phyloP scores from a whole-genome alignment of 2,329 filamentous ascomycete genomes.

The Phaeosphaeria sp. region DNA sequence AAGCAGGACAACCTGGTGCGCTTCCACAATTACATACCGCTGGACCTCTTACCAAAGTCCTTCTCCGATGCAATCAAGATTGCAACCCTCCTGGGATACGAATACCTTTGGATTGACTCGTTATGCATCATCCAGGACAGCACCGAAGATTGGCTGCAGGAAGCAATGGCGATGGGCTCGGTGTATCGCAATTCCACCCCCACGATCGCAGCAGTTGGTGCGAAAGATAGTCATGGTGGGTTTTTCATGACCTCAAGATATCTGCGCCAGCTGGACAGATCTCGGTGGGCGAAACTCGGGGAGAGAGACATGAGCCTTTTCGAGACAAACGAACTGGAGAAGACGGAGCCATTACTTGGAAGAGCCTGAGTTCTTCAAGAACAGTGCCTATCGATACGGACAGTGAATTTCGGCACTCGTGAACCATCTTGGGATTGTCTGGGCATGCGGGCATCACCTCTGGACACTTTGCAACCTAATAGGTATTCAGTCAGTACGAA shows the following conservation, averaged over 20 bases:
- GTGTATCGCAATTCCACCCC: neutral
- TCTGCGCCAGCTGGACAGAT: too few species aligned
- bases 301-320: neutral
- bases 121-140: neutral
- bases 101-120: constrained; percentile 5
- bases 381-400: constrained; percentile 3
- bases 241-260: neutral
- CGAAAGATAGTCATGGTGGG: neutral
- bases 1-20: neutral
- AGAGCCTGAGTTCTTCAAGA: constrained; percentile 9
- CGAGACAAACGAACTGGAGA: neutral
- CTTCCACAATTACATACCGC: neutral
- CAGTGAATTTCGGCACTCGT: constrained; percentile 1
- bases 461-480: neutral
- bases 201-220: neutral
- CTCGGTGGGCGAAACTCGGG: too few species aligned
- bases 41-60: neutral
- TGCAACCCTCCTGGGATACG: neutral
- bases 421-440: constrained; percentile 7
- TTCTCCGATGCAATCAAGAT: constrained; percentile 2
- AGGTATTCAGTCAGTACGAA: neutral
- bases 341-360: neutral
- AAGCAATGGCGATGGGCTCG: neutral
- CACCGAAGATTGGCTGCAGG: neutral
- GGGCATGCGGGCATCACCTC: neutral